Base-by-base conservation (phyloP, 192 early-diverging fungal genomes). In the Chytriomyces hyalinus region DNA sequence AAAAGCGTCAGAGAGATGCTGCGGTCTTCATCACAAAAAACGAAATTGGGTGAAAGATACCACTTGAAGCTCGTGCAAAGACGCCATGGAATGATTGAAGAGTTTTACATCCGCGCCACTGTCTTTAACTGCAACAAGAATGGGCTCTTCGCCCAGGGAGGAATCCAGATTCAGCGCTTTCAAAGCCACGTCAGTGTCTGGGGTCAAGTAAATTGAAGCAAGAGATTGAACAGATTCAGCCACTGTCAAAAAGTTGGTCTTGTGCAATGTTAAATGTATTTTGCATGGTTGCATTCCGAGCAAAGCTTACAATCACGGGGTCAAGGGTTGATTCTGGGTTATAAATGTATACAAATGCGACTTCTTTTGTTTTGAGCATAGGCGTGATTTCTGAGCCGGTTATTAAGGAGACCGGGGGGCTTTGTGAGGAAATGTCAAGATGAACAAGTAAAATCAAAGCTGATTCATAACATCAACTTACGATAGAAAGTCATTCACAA, bases 291-390 rank as follows among this genome's bases (percentile, higher is more conserved):
- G 24, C 0, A 26, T 26, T 26, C 24, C 0, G 24, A 26, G 24
- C 24, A 26, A 26, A 26, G 24, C 36, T 36, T 36, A 36, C 36
- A 36, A 79, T 17, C 11, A 22, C 11, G 5, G 9, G 70, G 53
- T 79, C 78, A 15, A 59, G 64, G 24, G 50, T 20, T 15, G 63
- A 43, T n/a, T 22, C 61, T 24, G 67, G 44, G 47, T 80, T 65
- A 46, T 80, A 80, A 13, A 80, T 28, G 57, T 80, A 80, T 17
- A 80, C 4, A 22, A 80, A 24, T 7, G 73, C 72, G 7, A 78
- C 77, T 6, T 78, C 69, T 48, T 78, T 78, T 15, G 68, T 20
- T 28, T 49, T 36, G 7, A 72, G 7, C 9, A 64, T 9, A 4
- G 15, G 10, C 22, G 17, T 43, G 15, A 78, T 65, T 20, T 78